Conservation (phyloP, 2,329 filamentous ascomycete species). For the Aspergillus ochraceus region DNA sequence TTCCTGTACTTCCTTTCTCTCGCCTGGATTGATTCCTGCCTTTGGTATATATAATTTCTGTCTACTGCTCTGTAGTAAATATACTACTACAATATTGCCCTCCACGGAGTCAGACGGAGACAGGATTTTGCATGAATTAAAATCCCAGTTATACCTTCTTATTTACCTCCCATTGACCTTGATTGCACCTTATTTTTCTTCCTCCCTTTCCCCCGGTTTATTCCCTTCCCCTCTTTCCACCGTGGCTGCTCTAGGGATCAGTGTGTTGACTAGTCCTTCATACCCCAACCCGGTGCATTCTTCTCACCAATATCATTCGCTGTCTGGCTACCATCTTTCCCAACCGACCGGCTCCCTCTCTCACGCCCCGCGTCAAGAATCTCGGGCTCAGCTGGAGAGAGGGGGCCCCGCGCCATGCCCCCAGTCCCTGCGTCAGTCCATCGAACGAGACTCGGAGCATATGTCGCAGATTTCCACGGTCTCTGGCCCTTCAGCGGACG, state of each 20-base stretch:
- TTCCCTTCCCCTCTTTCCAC: slow-evolving; percentile 24
- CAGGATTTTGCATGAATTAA: not conserved
- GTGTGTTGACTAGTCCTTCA: slow-evolving; percentile 32
- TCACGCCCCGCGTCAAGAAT: slow-evolving; percentile 34
- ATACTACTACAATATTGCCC: no score
- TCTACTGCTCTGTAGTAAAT: not conserved
- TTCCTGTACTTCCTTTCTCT: not conserved
- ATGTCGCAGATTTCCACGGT: slow-evolving; percentile 40
- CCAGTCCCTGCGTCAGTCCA: slow-evolving; percentile 24
- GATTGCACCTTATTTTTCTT: not conserved
- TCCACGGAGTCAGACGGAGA: not conserved
- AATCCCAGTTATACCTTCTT: not conserved
- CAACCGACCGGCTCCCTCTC: slow-evolving; percentile 36
- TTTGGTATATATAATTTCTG: not conserved
- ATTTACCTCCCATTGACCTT: not conserved
- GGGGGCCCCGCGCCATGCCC: slow-evolving; percentile 41
- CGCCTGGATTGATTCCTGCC: not conserved
- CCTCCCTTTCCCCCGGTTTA: slow-evolving; percentile 2
- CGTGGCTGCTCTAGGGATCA: slow-evolving; percentile 44
- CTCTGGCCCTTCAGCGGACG: slow-evolving; percentile 30
- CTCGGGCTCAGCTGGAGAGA: slow-evolving; percentile 37
- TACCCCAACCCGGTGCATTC: slow-evolving; percentile 34
- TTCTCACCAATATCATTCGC: slow-evolving; percentile 32
- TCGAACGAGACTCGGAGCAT: slow-evolving; percentile 34
- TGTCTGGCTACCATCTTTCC: slow-evolving; percentile 26